Base-by-base conservation (phyloP, 108 stramenopile genomes). In the Bacterosira constricta region DNA sequence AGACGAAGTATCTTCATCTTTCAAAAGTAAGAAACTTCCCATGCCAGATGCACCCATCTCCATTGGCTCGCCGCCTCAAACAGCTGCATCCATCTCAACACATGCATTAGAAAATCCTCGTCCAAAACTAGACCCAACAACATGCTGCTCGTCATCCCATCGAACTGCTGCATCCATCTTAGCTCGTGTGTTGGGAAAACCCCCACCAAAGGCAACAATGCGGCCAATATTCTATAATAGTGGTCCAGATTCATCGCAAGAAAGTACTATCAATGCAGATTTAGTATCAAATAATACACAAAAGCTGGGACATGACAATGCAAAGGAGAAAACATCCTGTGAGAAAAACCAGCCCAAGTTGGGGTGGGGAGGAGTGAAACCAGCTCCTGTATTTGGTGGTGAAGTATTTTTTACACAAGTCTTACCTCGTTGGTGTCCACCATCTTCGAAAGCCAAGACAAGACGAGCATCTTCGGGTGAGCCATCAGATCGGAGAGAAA, bases 401-500 rank as follows among this genome's bases (percentile, higher is more conserved):
- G 68, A 75, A 45, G 79, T 75, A 0, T 80, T 66, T 49, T 80
- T 80, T 45, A 75, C 79, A 4, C 66, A 53, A 32, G 51, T 80
- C 13, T 49, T 75, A 17, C 73, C 79, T 42, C 73, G 68, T 10
- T 78, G 77, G 77, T 34, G 50, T 66, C 70, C 63, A 45, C 60
- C 67, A 8, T 7, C 29, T 18, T 25, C 57, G 30, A 36, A 53
- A 39, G 20, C 17, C 61, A n/a, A 54, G 56, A 47, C 42, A 44
- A 55, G 37, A 41, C 21, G 38, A 46, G 31, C 30, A 59, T 42
- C 41, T 6, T 23, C 34, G 25, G 1, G 18, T 9, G 23, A 61
- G 36, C 20, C n/a, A n/a, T n/a, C n/a, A n/a, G n/a, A n/a, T n/a
- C n/a, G n/a, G n/a, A n/a, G n/a, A n/a, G n/a, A n/a, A n/a, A n/a